Percentiles rank a stretch among this genome's conserved stretches.
phyloP scores from a whole-genome alignment of 257 asterid genomes.

The Hygrophila difformis region DNA sequence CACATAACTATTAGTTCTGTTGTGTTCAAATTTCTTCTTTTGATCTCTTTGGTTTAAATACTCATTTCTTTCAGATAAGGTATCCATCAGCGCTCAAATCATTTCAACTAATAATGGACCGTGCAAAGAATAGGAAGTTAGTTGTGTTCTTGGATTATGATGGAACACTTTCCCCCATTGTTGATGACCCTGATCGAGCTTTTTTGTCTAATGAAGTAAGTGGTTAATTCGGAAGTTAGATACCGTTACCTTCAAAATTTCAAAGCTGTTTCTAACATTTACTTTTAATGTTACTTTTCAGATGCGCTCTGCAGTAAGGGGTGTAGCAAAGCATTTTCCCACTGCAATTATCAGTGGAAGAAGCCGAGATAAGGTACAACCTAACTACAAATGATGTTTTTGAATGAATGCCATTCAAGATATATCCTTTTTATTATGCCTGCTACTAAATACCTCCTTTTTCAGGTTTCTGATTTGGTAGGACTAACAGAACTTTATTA shows the following conservation, averaged over 20 bases:
- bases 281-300: constrained; percentile 16
- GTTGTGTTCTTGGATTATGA: constrained; percentile 85
- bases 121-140: constrained; percentile 46
- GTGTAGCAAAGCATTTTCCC: constrained; percentile 64
- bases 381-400: not conserved
- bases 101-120: constrained; percentile 43
- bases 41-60: not conserved
- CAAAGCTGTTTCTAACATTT: not conserved
- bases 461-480: constrained; percentile 72
- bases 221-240: not conserved
- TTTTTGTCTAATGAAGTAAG: constrained; percentile 78
- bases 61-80: constrained; percentile 19
- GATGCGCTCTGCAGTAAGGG: constrained; percentile 68
- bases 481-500: constrained; percentile 79
- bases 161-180: constrained; percentile 93
- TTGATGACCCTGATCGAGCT: constrained; percentile 88
- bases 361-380: constrained; percentile 67
- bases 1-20: too few relatives aligned
- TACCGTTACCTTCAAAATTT: constrained; percentile 4
- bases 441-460: not conserved
- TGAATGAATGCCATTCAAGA: not conserved
- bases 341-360: constrained; percentile 92
- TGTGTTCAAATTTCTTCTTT: not conserved
- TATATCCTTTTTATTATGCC: too few relatives aligned
- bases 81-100: constrained; percentile 77